These are phyloP conservation scores for Ceriops zippeliana DNA, from an alignment of 345 rosid species.

Conservation along the genomic window DNA sequence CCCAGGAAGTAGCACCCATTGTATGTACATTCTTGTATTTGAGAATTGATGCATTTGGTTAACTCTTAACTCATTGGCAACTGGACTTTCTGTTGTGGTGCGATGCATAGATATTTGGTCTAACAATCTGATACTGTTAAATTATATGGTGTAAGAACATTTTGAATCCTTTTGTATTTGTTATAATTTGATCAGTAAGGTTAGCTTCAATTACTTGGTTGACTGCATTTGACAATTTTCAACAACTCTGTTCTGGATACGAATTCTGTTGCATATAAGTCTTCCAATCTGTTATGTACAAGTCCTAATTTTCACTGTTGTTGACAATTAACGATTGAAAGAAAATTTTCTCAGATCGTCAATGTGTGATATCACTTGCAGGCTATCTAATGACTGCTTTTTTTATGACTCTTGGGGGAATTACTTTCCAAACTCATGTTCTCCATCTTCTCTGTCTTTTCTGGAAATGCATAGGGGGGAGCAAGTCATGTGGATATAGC, in stretches of 20 bases:
- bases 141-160: background rate
- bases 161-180: background rate
- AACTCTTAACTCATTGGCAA: no score
- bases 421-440: background rate
- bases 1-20: no score
- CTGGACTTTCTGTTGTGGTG: no score
- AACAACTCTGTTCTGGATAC: background rate
- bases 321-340: background rate
- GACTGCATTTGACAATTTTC: background rate
- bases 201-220: background rate
- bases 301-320: no score
- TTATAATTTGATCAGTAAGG: background rate
- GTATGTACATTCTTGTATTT: no score
- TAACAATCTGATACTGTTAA: background rate
- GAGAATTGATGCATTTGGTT: no score
- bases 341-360: background rate
- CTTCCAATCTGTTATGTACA: background rate
- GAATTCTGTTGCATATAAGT: background rate
- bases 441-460: background rate
- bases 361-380: background rate
- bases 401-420: background rate
- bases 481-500: constrained; percentile 71
- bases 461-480: constrained; percentile 42
- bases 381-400: no score
- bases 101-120: background rate